Conservation (phyloP, 495 filamentous ascomycete species). For the Usnea hakonensis region DNA sequence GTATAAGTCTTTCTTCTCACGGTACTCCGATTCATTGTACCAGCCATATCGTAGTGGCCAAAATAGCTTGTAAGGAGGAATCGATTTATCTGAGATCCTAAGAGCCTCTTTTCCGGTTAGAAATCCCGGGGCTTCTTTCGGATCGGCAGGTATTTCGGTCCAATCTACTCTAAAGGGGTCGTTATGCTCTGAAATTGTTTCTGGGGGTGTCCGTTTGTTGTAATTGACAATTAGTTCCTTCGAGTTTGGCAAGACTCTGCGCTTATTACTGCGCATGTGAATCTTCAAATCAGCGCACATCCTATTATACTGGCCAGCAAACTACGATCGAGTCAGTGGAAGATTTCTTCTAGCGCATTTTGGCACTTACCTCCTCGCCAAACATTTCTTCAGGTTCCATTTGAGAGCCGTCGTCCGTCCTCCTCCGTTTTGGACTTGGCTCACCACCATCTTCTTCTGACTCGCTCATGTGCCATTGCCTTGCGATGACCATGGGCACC, state of each 20-base stretch:
- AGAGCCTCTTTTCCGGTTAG: slow-evolving; percentile 76
- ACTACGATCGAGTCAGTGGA: slow-evolving; percentile 39
- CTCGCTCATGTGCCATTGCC: slow-evolving; percentile 65
- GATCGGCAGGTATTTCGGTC: slow-evolving; percentile 66
- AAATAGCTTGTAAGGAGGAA: slow-evolving; percentile 79
- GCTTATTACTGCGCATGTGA: slow-evolving; percentile 86
- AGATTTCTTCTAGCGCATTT: neutral
- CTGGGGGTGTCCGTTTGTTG: slow-evolving; percentile 72
- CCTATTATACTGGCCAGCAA: slow-evolving; percentile 64
- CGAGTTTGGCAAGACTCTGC: slow-evolving; percentile 86
- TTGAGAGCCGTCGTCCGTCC: slow-evolving; percentile 53
- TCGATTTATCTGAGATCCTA: slow-evolving; percentile 82
- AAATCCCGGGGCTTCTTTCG: slow-evolving; percentile 55
- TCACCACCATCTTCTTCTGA: slow-evolving; percentile 70
- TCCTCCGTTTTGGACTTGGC: slow-evolving; percentile 80
- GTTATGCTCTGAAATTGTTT: slow-evolving; percentile 86
- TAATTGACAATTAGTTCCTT: slow-evolving; percentile 91
- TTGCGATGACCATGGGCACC: slow-evolving; percentile 85
- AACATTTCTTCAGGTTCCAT: slow-evolving; percentile 69
- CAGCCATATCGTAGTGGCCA: slow-evolving; percentile 85
- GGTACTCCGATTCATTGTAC: slow-evolving; percentile 85
- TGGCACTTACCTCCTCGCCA: slow-evolving; percentile 65
- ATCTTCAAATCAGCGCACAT: slow-evolving; percentile 81
- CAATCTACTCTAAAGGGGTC: slow-evolving; percentile 88
- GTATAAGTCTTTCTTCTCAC: slow-evolving; percentile 63